A percentile compares a stretch with the other conserved stretches of the same genome.
phyloP scores from a whole-genome alignment of 2,329 filamentous ascomycete genomes.

The Shiraia sp. region DNA sequence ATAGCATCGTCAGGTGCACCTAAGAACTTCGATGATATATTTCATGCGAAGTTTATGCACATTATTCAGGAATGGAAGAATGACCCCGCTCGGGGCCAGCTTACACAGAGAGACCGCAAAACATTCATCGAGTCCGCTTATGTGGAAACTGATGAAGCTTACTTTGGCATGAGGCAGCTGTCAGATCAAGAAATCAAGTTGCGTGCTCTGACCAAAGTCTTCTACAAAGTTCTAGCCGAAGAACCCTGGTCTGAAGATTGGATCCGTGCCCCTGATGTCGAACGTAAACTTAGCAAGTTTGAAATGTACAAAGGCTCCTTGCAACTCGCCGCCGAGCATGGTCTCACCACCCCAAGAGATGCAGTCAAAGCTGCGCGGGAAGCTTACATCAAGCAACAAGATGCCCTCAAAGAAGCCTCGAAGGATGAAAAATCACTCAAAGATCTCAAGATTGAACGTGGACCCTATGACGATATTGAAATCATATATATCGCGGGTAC shows the following conservation, averaged over 20 bases:
- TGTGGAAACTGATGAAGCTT: conserved; percentile 32
- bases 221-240: conserved; percentile 44
- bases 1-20: conserved; percentile 18
- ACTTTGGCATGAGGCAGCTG: conserved; percentile 33
- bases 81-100: conserved; percentile 28
- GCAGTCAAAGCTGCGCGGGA: conserved; percentile 40
- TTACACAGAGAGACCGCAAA: conserved; percentile 40
- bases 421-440: conserved; percentile 21
- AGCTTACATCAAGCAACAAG: conserved; percentile 18
- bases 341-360: conserved; percentile 34
- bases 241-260: conserved; percentile 45
- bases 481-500: conserved; percentile 45
- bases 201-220: conserved; percentile 43
- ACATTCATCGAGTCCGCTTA: conserved; percentile 38
- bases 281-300: conserved; percentile 44
- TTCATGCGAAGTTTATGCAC: conserved; percentile 39
- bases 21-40: conserved; percentile 41
- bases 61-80: conserved; percentile 39
- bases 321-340: conserved; percentile 34
- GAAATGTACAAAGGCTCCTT: conserved; percentile 43
- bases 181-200: conserved; percentile 39
- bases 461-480: conserved; percentile 44
- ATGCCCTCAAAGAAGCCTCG: conserved; percentile 13
- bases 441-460: conserved; percentile 27
- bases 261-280: conserved; percentile 43